A percentile compares a stretch with the other conserved stretches of the same genome.
Evolutionary conservation across 768 basidiomycete genomes (phyloP).

Genomic region (Wakefieldia striispora): DNA sequence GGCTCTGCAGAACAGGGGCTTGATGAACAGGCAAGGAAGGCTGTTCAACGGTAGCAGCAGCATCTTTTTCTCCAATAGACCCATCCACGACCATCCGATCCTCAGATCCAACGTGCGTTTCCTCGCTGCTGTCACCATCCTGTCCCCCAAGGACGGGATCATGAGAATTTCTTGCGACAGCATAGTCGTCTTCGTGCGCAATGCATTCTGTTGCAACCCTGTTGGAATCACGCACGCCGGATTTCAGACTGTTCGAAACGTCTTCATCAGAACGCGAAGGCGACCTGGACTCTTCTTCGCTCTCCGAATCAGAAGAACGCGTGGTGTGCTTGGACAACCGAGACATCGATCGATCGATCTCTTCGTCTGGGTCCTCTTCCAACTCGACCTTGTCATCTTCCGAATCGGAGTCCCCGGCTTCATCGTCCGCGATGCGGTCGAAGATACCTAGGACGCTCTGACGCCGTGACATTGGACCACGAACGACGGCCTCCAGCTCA

Average conservation of each 20-base stretch:
- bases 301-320: constrained; percentile 32
- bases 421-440: constrained; percentile 28
- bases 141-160: not conserved
- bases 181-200: not conserved
- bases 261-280: constrained; percentile 28
- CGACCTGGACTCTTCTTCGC: constrained; percentile 26
- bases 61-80: constrained; percentile 1
- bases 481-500: constrained; percentile 42
- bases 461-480: constrained; percentile 35
- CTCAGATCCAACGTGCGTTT: constrained; percentile 21
- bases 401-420: constrained; percentile 33
- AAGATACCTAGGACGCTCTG: constrained; percentile 26
- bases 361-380: constrained; percentile 39
- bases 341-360: constrained; percentile 32
- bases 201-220: not conserved
- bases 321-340: constrained; percentile 32
- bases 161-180: constrained; percentile 8
- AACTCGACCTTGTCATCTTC: constrained; percentile 42
- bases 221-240: constrained; percentile 24
- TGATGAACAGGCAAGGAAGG: not conserved
- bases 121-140: constrained; percentile 12
- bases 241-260: constrained; percentile 28
- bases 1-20: not conserved
- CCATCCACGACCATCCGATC: constrained; percentile 16
- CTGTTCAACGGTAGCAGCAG: not conserved